These are phyloP conservation scores for Penicillium flavigenum DNA, from an alignment of 495 filamentous ascomycete species.

Conservation along the genomic window DNA sequence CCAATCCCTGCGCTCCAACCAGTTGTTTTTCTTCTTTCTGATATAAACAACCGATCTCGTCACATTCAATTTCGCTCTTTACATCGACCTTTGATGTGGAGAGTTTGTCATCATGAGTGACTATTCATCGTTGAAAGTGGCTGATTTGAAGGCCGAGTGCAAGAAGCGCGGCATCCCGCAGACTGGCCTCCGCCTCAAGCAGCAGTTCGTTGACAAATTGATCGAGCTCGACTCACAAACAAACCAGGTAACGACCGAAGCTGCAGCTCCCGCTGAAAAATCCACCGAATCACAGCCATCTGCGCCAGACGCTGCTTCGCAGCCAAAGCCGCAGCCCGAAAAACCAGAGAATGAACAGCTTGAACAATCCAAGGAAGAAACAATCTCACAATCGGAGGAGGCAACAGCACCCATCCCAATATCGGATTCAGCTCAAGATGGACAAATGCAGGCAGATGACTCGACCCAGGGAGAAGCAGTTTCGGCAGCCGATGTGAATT, in stretches of 20 bases:
- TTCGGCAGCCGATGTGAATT: slow-evolving; percentile 19
- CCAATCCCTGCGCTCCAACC: slow-evolving; percentile 17
- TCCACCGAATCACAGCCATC: slow-evolving; percentile 16
- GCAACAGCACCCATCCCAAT: neutral
- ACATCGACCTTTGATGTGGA: slow-evolving; percentile 1
- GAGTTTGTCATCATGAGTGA: slow-evolving; percentile 42
- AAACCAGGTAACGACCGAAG: slow-evolving; percentile 6
- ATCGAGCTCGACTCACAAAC: slow-evolving; percentile 41
- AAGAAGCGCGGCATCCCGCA: slow-evolving; percentile 52
- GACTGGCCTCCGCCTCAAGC: slow-evolving; percentile 51
- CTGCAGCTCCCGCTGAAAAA: slow-evolving; percentile 12
- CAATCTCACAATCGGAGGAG: slow-evolving; percentile 14
- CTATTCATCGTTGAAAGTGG: slow-evolving; percentile 53
- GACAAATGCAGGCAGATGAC: slow-evolving; percentile 5
- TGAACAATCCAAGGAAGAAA: slow-evolving; percentile 6
- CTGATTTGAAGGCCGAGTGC: slow-evolving; percentile 54
- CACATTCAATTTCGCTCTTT: neutral
- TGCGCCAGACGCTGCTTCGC: slow-evolving; percentile 11
- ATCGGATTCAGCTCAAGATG: neutral
- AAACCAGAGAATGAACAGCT: slow-evolving; percentile 17
- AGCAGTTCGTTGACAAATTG: slow-evolving; percentile 49
- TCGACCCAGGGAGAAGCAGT: slow-evolving; percentile 11
- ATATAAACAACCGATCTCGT: neutral
- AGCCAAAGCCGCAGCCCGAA: slow-evolving; percentile 21
- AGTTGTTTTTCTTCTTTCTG: neutral